Evolutionary conservation across 139 green algal genomes (phyloP), one percentile per base, ranked within the genome.

Genomic region (Chlamydomonas sp.): DNA sequence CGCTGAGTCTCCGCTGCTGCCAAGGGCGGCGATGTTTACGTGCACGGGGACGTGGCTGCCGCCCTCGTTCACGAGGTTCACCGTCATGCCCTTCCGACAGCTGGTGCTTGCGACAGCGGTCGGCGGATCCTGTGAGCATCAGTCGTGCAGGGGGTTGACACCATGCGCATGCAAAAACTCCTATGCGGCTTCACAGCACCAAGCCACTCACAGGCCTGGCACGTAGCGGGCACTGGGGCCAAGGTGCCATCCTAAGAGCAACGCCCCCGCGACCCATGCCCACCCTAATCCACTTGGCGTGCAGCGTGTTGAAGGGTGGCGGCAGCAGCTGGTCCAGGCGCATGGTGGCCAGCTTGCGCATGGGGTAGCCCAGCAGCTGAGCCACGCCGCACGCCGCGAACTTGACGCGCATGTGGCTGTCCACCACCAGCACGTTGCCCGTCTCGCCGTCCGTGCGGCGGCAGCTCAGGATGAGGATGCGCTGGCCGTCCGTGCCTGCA

Each of bases 281-380:
- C 71, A 93, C 90, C 90, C 87, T 87, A 20, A 92, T 66, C 67
- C 86, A 94, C 17, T 80, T 89, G 16, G 78, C 57, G 77, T 94
- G 91, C 77, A 94, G 86, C 72, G 88, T 77, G 58, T 78, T 83
- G 89, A 85, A 92, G 9, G 91, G 91, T 20, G 89, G 78, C 59
- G 87, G 84, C 84, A 94, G n/a, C 77, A 94, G 80, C 20, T 67
- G 16, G 3, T 85, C 76, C 57, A 94, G 69, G 15, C 63, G 15
- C 68, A 91, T 85, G 16, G 73, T 74, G 0, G 75, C 83, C 57
- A 93, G 75, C 8, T 69, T 59, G 62, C 87, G 80, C 31, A 61
- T 5, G 4, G 64, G 63, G 76, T 90, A 90, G 18, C 90, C 90
- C 62, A 91, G 67, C 80, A 90, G 64, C 8, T 3, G 31, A 0